Conservation (phyloP, 1,284 basidiomycete genomes). For the Porogramme epimiltina region DNA sequence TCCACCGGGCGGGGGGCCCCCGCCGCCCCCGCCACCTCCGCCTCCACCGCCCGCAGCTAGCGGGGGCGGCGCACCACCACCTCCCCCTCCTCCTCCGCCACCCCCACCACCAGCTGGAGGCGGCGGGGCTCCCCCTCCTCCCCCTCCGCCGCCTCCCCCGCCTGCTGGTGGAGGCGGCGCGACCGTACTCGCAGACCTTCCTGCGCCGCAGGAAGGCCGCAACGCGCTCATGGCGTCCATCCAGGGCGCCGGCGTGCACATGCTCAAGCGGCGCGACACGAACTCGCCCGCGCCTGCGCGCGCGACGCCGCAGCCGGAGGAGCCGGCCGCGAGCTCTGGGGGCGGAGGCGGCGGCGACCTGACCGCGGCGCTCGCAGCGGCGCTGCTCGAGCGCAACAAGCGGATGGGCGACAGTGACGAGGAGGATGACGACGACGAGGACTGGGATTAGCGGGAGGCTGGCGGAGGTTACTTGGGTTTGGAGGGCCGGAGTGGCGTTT, state of each 20-base stretch:
- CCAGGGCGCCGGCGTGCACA: slow-evolving; percentile 70
- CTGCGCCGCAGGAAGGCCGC: slow-evolving; percentile 49
- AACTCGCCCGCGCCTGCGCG: slow-evolving; percentile 36
- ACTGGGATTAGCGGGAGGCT: slow-evolving; percentile 68
- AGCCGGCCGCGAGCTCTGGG: slow-evolving; percentile 34
- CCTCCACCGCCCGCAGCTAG: slow-evolving; percentile 29
- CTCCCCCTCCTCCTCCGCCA: slow-evolving; percentile 20
- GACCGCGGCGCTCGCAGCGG: slow-evolving; percentile 67
- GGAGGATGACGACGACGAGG: slow-evolving; percentile 88
- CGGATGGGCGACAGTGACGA: slow-evolving; percentile 91
- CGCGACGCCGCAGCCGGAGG: slow-evolving; percentile 43
- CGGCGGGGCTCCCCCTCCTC: slow-evolving; percentile 35
- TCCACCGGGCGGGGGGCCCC: slow-evolving; percentile 30
- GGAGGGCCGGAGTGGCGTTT: background rate
- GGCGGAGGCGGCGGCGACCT: slow-evolving; percentile 54
- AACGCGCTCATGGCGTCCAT: slow-evolving; percentile 67
- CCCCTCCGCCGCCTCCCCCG: slow-evolving; percentile 33
- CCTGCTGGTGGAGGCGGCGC: slow-evolving; percentile 35
- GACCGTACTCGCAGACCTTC: slow-evolving; percentile 19
- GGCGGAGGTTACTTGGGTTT: background rate
- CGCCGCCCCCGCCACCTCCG: slow-evolving; percentile 37
- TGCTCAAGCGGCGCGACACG: slow-evolving; percentile 67
- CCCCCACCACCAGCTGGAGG: slow-evolving; percentile 26
- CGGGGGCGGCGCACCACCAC: slow-evolving; percentile 28
- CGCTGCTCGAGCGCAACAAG: slow-evolving; percentile 80